Conservation (phyloP, 148 eudicot species). For the Pouteria glomerata region DNA sequence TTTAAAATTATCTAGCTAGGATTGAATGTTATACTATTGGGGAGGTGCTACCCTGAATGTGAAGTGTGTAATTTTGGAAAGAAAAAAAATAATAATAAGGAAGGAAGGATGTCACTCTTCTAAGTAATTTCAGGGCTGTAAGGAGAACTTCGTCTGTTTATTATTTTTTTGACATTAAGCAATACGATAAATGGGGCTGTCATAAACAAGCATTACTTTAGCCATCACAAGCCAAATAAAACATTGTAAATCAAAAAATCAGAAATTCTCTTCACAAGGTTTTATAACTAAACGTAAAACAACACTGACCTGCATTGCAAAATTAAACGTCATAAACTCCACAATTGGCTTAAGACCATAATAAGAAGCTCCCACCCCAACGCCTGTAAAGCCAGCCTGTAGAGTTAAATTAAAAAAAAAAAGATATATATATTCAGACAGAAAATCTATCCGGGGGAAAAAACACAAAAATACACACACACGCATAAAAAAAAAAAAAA, state of each 20-base stretch:
- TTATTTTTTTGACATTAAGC: too few relatives aligned
- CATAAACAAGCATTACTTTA: neutral
- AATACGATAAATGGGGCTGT: neutral
- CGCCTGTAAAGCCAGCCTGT: slow-evolving; percentile 92
- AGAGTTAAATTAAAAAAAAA: too few relatives aligned
- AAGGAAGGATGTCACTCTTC: too few relatives aligned
- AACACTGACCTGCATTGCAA: slow-evolving; percentile 76
- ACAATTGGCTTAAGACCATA: slow-evolving; percentile 64
- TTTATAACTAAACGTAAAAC: neutral
- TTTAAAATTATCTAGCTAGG: neutral
- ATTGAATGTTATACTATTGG: neutral
- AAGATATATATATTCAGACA: neutral
- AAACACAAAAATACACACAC: too few relatives aligned
- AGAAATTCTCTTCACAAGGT: neutral
- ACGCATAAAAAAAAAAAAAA: neutral
- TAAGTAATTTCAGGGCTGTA: too few relatives aligned
- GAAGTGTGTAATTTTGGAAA: too few relatives aligned
- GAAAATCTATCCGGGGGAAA: neutral
- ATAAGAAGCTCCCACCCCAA: slow-evolving; percentile 94
- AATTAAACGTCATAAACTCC: slow-evolving; percentile 93
- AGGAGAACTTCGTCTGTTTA: neutral
- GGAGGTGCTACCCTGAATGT: neutral
- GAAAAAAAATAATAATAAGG: neutral
- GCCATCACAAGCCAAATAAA: neutral
- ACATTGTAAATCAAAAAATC: neutral